phyloP scores from a whole-genome alignment of 306 rosid species.

The Fragaria iinumae region DNA sequence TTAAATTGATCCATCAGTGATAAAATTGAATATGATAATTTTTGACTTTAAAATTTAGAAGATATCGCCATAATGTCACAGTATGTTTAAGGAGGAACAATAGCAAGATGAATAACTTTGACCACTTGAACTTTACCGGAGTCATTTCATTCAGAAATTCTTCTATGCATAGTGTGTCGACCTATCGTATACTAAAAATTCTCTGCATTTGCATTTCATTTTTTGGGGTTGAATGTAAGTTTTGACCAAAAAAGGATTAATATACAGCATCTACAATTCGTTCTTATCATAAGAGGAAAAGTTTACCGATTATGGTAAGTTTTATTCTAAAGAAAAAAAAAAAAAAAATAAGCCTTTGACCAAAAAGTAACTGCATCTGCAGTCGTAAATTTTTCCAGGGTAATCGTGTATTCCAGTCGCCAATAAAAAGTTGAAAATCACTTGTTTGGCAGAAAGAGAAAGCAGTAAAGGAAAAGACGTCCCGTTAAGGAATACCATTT shows the following conservation, averaged over 20 bases:
- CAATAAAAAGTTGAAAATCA: background rate
- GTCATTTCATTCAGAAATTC: no score
- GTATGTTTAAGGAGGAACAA: background rate
- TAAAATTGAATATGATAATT: no score
- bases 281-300: background rate
- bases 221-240: no score
- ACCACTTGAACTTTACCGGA: no score
- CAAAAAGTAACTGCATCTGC: background rate
- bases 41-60: no score
- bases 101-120: background rate
- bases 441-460: background rate
- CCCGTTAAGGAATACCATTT: background rate
- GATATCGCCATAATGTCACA: background rate
- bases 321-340: background rate
- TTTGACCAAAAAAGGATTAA: no score
- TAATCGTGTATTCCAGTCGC: background rate
- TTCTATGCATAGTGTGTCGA: no score
- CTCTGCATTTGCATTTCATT: no score
- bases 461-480: background rate
- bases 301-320: background rate
- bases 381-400: background rate
- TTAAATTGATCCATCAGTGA: no score
- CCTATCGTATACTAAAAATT: no score
- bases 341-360: background rate
- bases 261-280: background rate